Evolutionary conservation across 129 eudicot genomes (phyloP), one percentile per base, ranked within the genome.

Genomic region (Helianthus tuberosus): DNA sequence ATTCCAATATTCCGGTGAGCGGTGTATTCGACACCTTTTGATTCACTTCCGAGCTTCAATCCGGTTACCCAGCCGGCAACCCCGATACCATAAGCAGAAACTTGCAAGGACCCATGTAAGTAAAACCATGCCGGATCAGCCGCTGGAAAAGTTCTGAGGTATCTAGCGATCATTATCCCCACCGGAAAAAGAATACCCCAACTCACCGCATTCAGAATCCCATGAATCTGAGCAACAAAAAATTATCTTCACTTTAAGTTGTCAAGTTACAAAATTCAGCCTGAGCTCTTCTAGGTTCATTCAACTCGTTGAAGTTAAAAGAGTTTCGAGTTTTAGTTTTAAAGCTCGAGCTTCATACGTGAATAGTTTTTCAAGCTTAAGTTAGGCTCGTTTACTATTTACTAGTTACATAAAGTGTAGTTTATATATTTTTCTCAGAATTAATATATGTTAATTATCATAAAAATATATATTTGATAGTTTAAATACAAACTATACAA

Each of bases 61-160:
- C 98, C 98, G 36, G 96, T 92, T 38, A 73, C 98, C 96, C 98
- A 89, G 20, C 98, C 98, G 39, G 96, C 91, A 69, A 89, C 96
- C 6, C 98, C 98, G 35, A 93, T 77, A 51, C 84, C 89, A 43
- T 89, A 93, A 27, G 89, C 96, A 8, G 90, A 88, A 3, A 80
- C 57, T 58, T 93, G 98, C 82, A 87, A 87, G 59, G 71, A 79
- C 17, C 77, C 82, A 68, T 93, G 96, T 14, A 88, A 75, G 75
- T 93, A 93, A 84, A 93, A 93, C 96, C 98, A 93, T 32, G 90
- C 79, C 20, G 98, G 96, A 79, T 88, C 96, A 1, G 91, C 92
- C 10, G 82, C 75, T 3, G 86, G 79, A 32, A 84, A 87, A 11
- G 75, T 55, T 76, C 85, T 86, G 65, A 93, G 23, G 78, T 87